These are phyloP conservation scores for Rhizopus stolonifer DNA, from an alignment of 371 early-diverging fungal species.

Conservation along the genomic window DNA sequence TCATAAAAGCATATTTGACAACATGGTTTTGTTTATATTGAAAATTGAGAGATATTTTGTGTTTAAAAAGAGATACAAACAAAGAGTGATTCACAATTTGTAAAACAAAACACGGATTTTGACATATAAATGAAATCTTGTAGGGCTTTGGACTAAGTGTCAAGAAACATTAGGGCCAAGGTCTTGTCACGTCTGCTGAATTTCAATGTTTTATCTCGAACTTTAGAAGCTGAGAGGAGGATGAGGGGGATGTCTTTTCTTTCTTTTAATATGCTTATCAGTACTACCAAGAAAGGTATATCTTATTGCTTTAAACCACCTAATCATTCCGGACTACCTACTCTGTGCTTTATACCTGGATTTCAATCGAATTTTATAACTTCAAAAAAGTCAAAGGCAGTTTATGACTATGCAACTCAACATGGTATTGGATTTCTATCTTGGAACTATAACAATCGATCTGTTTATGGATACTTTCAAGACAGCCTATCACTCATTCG, in stretches of 20 bases:
- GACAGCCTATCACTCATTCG: constrained; percentile 20
- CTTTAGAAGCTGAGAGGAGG: too few species aligned
- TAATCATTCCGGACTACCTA: background rate
- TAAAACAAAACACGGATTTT: too few species aligned
- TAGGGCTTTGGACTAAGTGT: too few species aligned
- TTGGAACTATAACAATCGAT: constrained; percentile 34
- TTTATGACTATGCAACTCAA: constrained; percentile 19
- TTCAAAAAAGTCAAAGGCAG: constrained; percentile 30
- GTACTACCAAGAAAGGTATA: background rate
- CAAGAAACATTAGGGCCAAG: too few species aligned
- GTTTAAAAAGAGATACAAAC: too few species aligned
- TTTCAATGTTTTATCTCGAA: too few species aligned
- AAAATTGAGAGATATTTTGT: too few species aligned
- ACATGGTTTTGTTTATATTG: constrained; percentile 29
- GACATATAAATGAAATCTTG: too few species aligned
- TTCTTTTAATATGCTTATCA: background rate
- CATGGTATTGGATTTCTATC: constrained; percentile 28
- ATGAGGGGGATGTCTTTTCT: too few species aligned
- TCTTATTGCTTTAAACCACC: background rate
- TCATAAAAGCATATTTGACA: constrained; percentile 23
- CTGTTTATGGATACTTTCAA: constrained; percentile 29
- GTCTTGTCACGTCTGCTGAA: too few species aligned
- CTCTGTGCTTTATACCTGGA: constrained; percentile 48
- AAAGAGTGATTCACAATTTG: too few species aligned
- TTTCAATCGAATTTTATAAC: constrained; percentile 32